These are phyloP conservation scores for Fusarium stilboides DNA, from an alignment of 2,329 filamentous ascomycete genomes.

Conservation along the genomic window DNA sequence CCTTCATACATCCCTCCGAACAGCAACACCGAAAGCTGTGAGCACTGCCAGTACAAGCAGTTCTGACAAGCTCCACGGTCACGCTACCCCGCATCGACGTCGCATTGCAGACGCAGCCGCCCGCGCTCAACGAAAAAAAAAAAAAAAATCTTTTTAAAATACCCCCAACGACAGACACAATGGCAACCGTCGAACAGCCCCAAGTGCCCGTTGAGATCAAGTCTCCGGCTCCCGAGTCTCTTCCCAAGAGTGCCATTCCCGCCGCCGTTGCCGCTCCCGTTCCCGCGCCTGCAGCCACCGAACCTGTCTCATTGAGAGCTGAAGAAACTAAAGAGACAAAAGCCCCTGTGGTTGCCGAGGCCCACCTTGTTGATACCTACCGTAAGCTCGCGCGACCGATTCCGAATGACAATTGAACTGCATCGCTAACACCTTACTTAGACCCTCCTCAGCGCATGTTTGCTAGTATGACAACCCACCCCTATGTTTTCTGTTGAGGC, in stretches of 20 bases:
- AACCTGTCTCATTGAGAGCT: conserved; percentile 28
- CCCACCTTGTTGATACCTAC: conserved; percentile 82
- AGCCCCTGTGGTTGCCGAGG: conserved; percentile 78
- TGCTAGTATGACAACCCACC: conserved; percentile 67
- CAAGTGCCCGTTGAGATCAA: conserved; percentile 38
- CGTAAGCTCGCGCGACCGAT: conserved; percentile 62
- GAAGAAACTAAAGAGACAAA: conserved; percentile 50
- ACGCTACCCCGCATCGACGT: conserved; percentile 50
- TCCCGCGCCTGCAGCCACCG: conserved; percentile 38
- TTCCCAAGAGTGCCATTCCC: conserved; percentile 32
- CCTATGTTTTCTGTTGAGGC: conserved; percentile 23
- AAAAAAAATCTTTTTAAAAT: conserved; percentile 26
- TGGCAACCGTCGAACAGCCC: conserved; percentile 48
- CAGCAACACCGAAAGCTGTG: conserved; percentile 49
- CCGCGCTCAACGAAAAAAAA: conserved; percentile 38
- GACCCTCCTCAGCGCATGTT: conserved; percentile 78
- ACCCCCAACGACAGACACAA: conserved; percentile 41
- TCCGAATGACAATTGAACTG: conserved; percentile 7
- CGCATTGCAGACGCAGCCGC: conserved; percentile 40
- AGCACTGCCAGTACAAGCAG: conserved; percentile 47
- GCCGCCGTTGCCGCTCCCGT: conserved; percentile 27
- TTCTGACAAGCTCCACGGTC: conserved; percentile 49
- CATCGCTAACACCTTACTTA: conserved; percentile 52
- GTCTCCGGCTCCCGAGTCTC: conserved; percentile 32
- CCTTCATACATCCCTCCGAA: conserved; percentile 28